A percentile compares a stretch with the other conserved stretches of the same genome.
These are phyloP conservation scores for Aspergillus viridinutans DNA, from an alignment of 2,329 filamentous ascomycete species.

Conservation along the genomic window DNA sequence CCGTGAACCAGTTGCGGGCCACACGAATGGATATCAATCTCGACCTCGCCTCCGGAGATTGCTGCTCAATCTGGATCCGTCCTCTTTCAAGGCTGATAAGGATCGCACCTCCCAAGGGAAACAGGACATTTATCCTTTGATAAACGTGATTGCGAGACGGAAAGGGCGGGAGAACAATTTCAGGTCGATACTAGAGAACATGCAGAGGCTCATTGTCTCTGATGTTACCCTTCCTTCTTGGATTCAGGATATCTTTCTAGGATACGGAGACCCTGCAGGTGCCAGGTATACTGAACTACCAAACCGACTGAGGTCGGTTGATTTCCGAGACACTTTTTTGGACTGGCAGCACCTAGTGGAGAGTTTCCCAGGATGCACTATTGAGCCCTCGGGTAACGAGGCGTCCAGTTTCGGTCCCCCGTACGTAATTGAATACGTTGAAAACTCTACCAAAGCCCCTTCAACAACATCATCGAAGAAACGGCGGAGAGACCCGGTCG, in stretches of 20 bases:
- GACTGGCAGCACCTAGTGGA: slow-evolving; percentile 93
- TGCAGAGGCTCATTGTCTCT: slow-evolving; percentile 77
- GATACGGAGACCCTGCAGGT: slow-evolving; percentile 86
- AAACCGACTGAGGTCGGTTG: slow-evolving; percentile 71
- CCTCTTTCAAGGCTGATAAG: slow-evolving; percentile 72
- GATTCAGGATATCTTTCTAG: slow-evolving; percentile 96
- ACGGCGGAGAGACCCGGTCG: slow-evolving; percentile 70
- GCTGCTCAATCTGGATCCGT: slow-evolving; percentile 75
- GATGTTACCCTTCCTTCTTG: slow-evolving; percentile 83
- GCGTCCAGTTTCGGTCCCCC: slow-evolving; percentile 76
- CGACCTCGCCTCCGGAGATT: slow-evolving; percentile 64
- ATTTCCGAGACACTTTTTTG: slow-evolving; percentile 91
- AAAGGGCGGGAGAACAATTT: slow-evolving; percentile 94
- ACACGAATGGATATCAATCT: slow-evolving; percentile 58
- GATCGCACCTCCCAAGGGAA: slow-evolving; percentile 63
- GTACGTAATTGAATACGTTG: slow-evolving; percentile 71
- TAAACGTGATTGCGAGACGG: slow-evolving; percentile 82
- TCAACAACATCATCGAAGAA: slow-evolving; percentile 72
- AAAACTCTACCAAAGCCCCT: slow-evolving; percentile 49
- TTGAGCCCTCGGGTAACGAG: slow-evolving; percentile 72
- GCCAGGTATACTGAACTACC: slow-evolving; percentile 80
- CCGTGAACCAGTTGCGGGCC: slow-evolving; percentile 52
- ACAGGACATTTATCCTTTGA: slow-evolving; percentile 71
- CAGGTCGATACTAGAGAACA: slow-evolving; percentile 85
- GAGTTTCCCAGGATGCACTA: slow-evolving; percentile 78